phyloP scores from a whole-genome alignment of 305 asterid genomes.

The Fraxinus angustifolia region DNA sequence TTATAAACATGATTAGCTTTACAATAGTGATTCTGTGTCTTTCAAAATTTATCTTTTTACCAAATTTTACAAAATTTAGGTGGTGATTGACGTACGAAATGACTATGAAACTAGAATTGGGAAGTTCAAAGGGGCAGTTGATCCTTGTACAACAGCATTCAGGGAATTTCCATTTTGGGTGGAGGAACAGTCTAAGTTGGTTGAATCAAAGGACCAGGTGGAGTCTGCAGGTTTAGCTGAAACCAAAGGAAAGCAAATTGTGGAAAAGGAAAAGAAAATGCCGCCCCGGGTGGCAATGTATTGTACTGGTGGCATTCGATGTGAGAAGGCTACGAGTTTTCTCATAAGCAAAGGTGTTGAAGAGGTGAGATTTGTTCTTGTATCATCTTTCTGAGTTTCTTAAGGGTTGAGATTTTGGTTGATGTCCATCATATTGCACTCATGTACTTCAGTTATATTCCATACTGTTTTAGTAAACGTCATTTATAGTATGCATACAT shows the following conservation, averaged over 20 bases:
- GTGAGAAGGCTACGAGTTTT: constrained; percentile 93
- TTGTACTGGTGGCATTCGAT: constrained; percentile 97
- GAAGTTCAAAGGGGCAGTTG: constrained; percentile 81
- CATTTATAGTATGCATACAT: background rate
- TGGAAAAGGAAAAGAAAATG: constrained; percentile 42
- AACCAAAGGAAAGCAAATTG: constrained; percentile 30
- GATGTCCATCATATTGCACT: background rate
- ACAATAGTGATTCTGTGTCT: background rate
- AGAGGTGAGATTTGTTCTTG: constrained; percentile 37
- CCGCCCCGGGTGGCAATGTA: constrained; percentile 87
- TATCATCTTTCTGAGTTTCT: constrained; percentile 8
- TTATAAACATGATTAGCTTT: background rate
- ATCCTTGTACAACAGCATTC: constrained; percentile 84
- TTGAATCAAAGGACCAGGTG: constrained; percentile 29
- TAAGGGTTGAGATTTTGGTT: constrained; percentile 24
- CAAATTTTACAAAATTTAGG: constrained; percentile 37
- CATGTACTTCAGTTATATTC: background rate
- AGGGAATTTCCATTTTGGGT: constrained; percentile 90
- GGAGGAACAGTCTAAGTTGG: constrained; percentile 48
- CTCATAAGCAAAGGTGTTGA: constrained; percentile 72
- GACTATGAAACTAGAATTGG: constrained; percentile 95
- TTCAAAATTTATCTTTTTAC: background rate
- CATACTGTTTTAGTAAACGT: background rate
- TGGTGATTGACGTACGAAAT: constrained; percentile 87
- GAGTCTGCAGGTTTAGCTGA: constrained; percentile 31